Conservation (phyloP, 306 rosid genomes). For the Coriaria nepalensis region DNA sequence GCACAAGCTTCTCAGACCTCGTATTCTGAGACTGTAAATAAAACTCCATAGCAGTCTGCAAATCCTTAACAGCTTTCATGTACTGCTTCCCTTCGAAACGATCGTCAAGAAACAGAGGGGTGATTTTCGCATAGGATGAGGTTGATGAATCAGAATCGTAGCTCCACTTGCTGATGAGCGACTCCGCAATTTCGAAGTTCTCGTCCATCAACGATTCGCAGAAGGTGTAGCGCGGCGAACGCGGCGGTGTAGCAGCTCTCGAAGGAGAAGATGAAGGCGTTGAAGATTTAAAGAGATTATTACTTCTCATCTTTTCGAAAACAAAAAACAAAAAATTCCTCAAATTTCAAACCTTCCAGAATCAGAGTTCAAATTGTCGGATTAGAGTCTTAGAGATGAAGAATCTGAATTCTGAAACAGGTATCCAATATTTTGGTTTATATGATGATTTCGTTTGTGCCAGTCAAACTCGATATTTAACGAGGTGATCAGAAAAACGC, state of each 20-base stretch:
- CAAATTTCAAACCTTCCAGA: too few relatives aligned
- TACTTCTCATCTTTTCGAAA: constrained; percentile 7
- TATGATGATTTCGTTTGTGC: too few relatives aligned
- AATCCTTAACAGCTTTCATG: constrained; percentile 32
- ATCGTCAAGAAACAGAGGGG: constrained; percentile 34
- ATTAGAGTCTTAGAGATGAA: too few relatives aligned
- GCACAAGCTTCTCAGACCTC: constrained; percentile 29
- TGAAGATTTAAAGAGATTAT: constrained; percentile 23
- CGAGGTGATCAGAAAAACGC: too few relatives aligned
- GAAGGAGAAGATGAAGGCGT: constrained; percentile 25
- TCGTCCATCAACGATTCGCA: constrained; percentile 45
- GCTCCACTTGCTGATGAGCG: constrained; percentile 46
- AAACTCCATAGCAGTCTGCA: constrained; percentile 59
- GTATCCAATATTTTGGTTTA: too few relatives aligned
- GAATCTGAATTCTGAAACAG: too few relatives aligned
- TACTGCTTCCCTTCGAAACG: constrained; percentile 53
- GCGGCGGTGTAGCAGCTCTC: constrained; percentile 5
- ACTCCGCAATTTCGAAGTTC: constrained; percentile 42
- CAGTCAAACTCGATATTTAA: too few relatives aligned
- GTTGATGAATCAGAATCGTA: neutral
- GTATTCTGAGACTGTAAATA: constrained; percentile 25
- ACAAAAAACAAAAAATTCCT: too few relatives aligned
- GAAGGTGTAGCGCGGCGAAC: constrained; percentile 21
- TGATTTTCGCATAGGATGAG: constrained; percentile 4
- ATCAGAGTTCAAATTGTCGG: too few relatives aligned